Evolutionary conservation across 192 early-diverging fungal species (phyloP), one percentile per base, ranked within the genome.

Genomic region (Endogone sp.): DNA sequence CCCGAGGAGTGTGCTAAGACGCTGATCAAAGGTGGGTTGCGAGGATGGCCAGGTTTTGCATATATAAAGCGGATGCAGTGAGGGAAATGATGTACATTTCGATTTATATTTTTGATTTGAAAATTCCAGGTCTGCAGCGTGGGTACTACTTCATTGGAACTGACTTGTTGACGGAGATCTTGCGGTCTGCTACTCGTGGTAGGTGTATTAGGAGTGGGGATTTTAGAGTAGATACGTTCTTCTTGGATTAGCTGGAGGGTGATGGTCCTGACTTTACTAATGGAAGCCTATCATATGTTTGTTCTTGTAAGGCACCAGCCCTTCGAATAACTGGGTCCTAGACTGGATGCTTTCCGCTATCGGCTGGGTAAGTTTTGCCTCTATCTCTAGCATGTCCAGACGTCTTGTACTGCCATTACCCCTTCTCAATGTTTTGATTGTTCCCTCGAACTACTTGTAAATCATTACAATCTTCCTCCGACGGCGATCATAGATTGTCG

Each of bases 1-100:
- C 82, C 89, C 2, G 85, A 87, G 28, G 76, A 86, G 68, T 89
- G 87, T n/a, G 82, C 84, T 24, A 64, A 78, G 59, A 76, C 79
- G 29, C 60, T 88, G 68, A 81, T 82, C 66, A 71, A 68, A 26
- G 83, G 82, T 58, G 67, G 59, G 67, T n/a, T 49, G 16, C 37
- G 37, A 16, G 1, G 16, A 16, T 1, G 37, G 1, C 16, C 57
- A 56, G 22, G 2, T 11, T 32, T 26, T 13, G 3, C 4, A 4
- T 29, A 16, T 60, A 26, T 32, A 23, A 26, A 4, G 3, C 4
- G 31, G 29, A 62, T 44, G 23, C n/a, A 29, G 63, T 56, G 20
- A 62, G 21, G 10, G 58, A 67, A 2, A 56, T 28, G 26, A 29
- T 23, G 16, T 29, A 2, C 37, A 29, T 61, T 31, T 10, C 13